Evolutionary conservation across 495 filamentous ascomycete species (phyloP).

Genomic region (Lineolata rhizophorae): DNA sequence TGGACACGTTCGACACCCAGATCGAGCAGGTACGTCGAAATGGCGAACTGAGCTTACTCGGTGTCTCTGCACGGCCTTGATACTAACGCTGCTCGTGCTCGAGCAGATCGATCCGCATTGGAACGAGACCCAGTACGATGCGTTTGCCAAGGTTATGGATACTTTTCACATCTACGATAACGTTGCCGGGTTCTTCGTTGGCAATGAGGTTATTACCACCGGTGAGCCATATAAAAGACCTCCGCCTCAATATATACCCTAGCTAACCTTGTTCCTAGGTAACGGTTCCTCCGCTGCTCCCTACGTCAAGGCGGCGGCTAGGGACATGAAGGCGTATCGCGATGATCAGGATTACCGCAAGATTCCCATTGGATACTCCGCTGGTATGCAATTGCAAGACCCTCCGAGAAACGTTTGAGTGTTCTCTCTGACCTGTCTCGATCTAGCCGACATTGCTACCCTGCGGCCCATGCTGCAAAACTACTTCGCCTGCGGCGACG

Average conservation of each 20-base stretch:
- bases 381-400: constrained; percentile 16
- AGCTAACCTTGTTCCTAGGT: constrained; percentile 7
- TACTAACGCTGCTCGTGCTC: neutral
- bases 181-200: constrained; percentile 61
- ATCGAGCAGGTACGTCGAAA: constrained; percentile 48
- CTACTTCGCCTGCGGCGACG: constrained; percentile 57
- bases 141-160: constrained; percentile 53
- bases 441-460: constrained; percentile 51
- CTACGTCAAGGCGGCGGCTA: constrained; percentile 58
- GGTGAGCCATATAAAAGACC: constrained; percentile 24
- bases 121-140: constrained; percentile 44
- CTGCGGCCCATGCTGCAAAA: constrained; percentile 75
- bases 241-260: neutral
- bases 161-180: constrained; percentile 61
- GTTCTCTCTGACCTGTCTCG: neutral
- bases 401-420: neutral
- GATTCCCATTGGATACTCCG: constrained; percentile 74
- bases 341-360: constrained; percentile 56
- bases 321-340: constrained; percentile 66
- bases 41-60: too few species aligned
- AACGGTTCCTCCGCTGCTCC: constrained; percentile 47
- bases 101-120: constrained; percentile 35
- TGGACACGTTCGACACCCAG: constrained; percentile 64
- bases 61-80: neutral
- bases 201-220: constrained; percentile 60